Base-by-base conservation (phyloP, 805 yeast genomes). In the Suhomyces vadensis region DNA sequence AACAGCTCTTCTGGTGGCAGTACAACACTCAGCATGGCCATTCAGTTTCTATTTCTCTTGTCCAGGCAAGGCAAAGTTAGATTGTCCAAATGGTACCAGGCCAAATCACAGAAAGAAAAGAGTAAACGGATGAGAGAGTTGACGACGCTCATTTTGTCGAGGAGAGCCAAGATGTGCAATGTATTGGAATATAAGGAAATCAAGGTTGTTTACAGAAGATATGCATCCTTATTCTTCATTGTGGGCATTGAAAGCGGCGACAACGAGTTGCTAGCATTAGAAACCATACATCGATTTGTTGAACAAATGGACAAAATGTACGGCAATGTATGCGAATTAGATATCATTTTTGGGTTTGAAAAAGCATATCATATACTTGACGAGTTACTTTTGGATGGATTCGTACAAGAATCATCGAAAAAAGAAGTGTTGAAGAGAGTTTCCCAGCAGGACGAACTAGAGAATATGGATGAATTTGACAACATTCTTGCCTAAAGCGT, bases 61-160 rank as follows among this genome's bases (percentile, higher is more conserved):
- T 91, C 97, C 10, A 80, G 97, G 54, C 99, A 94, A 63, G 99
- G 99, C 22, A 94, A 92, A 65, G 90, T 90, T 24, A 77, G 99
- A 55, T 77, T 95, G 26, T 80, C 95, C 27, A 91, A 91, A 69
- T 94, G 99, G 99, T 94, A 89, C 63, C 77, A 78, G 41, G 82
- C 97, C 23, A 73, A 84, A 37, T 76, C 86, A n/a, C 85, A 85
- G 55, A 89, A 87, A 60, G 97, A 90, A 54, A 90, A 91, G 68
- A 74, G 83, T 41, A 86, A 87, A 65, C 82, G 90, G 45, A 82
- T 87, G 41, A 79, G 88, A 55, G 98, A 94, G 56, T 75, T 94
- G 44, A 83, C 96, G 6, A 89, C 97, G 2, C 69, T 89, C 31
- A 87, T 94, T 20, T 78, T 95, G 36, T 75, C 89, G 9, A 77